These are phyloP conservation scores for Podila minutissima DNA, from an alignment of 192 early-diverging fungal genomes.

Conservation along the genomic window DNA sequence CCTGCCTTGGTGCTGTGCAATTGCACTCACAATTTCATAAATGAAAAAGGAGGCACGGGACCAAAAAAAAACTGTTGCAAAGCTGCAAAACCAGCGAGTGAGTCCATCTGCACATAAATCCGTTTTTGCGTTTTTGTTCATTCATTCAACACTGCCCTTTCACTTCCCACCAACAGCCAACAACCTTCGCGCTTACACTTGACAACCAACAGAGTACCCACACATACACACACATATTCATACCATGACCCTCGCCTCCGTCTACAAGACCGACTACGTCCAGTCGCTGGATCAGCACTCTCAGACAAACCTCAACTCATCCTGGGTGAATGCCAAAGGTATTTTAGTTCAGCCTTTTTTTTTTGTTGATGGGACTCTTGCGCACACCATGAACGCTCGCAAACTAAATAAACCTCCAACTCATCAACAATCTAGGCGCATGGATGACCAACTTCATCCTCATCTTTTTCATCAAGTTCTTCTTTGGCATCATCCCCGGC, in stretches of 20 bases:
- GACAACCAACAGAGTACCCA: not conserved
- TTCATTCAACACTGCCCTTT: not conserved
- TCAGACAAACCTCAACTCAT: constrained; percentile 69
- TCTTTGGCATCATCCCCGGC: constrained; percentile 89
- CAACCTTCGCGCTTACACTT: too few species aligned
- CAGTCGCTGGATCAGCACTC: constrained; percentile 64
- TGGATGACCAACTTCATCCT: constrained; percentile 91
- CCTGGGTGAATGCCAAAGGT: constrained; percentile 72
- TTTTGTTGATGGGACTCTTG: constrained; percentile 2
- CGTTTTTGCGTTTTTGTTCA: not conserved
- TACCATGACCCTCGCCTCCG: constrained; percentile 44
- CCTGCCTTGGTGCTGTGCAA: too few species aligned
- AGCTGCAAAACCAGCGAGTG: not conserved
- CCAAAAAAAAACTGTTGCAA: too few species aligned
- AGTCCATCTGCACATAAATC: not conserved
- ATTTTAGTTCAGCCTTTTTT: not conserved
- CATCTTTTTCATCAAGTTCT: constrained; percentile 80
- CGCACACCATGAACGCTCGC: not conserved
- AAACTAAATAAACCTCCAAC: not conserved
- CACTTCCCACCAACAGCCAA: not conserved
- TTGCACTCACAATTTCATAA: too few species aligned
- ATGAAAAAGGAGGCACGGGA: too few species aligned
- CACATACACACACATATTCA: not conserved
- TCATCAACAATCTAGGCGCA: constrained; percentile 72
- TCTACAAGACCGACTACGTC: constrained; percentile 53